phyloP scores from a whole-genome alignment of 1,139 yeast genomes.

The Maudiozyma humilis region DNA sequence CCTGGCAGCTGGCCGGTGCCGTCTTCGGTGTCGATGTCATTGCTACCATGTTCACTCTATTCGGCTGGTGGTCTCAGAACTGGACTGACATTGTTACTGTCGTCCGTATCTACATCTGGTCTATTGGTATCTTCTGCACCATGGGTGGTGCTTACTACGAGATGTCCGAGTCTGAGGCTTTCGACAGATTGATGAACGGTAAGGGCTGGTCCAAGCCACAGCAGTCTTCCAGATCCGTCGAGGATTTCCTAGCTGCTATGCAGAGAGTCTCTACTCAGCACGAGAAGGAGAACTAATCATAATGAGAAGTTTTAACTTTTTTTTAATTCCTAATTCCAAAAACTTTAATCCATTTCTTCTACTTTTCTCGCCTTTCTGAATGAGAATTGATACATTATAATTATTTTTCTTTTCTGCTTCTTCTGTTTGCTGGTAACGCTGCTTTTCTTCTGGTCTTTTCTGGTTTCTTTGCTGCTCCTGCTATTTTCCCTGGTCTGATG shows the following conservation, averaged over 20 bases:
- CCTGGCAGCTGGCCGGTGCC: slow-evolving; percentile 94
- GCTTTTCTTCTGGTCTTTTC: background rate
- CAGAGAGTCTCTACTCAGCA: slow-evolving; percentile 98
- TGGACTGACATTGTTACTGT: slow-evolving; percentile 95
- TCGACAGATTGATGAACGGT: slow-evolving; percentile 94
- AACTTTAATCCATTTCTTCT: slow-evolving; percentile 3
- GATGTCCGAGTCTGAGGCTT: slow-evolving; percentile 78
- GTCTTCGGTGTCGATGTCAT: slow-evolving; percentile 79
- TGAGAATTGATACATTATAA: slow-evolving; percentile 13
- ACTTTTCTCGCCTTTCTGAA: slow-evolving; percentile 5
- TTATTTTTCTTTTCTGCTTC: slow-evolving; percentile 2
- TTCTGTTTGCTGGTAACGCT: background rate
- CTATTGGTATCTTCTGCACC: slow-evolving; percentile 92
- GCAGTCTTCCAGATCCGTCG: slow-evolving; percentile 70
- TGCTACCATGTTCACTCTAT: slow-evolving; percentile 83
- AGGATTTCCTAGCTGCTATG: slow-evolving; percentile 94
- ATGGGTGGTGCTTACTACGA: slow-evolving; percentile 95
- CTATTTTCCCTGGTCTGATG: too few species aligned
- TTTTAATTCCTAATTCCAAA: background rate
- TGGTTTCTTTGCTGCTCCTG: background rate
- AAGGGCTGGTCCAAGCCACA: slow-evolving; percentile 67
- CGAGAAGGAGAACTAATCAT: slow-evolving; percentile 47
- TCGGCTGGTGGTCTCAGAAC: slow-evolving; percentile 98
- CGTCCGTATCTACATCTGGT: slow-evolving; percentile 89
- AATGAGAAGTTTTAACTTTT: slow-evolving; percentile 1